These are phyloP conservation scores for Tetradesmus obliquus DNA, from an alignment of 139 green algal genomes.

Conservation along the genomic window DNA sequence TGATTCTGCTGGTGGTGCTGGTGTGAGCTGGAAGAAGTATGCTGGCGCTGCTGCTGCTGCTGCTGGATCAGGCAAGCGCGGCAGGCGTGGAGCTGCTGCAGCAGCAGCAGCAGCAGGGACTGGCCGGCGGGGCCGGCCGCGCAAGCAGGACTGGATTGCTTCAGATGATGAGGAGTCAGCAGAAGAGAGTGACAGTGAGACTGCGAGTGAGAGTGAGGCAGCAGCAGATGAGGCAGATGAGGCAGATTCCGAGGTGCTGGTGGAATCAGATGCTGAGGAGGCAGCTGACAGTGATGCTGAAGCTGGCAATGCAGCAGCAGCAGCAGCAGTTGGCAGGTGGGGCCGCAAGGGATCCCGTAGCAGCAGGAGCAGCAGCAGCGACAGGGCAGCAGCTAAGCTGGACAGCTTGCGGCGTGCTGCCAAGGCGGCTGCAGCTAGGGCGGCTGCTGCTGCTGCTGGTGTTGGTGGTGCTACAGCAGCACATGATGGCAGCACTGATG, in stretches of 20 bases:
- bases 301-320: background rate
- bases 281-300: background rate
- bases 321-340: background rate
- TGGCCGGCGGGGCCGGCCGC: background rate
- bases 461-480: constrained; percentile 11
- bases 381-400: background rate
- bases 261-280: background rate
- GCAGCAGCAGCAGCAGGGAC: background rate
- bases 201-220: background rate
- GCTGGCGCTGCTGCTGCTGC: background rate
- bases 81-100: background rate
- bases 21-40: constrained; percentile 13
- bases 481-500: background rate
- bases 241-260: background rate
- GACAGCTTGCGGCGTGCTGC: background rate
- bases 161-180: constrained; percentile 25
- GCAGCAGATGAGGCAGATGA: background rate
- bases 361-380: background rate
- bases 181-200: background rate
- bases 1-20: constrained; percentile 18
- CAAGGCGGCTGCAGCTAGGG: constrained; percentile 6
- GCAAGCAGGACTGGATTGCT: background rate
- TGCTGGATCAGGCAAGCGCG: too few relatives aligned
- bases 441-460: constrained; percentile 24
- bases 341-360: background rate